A percentile compares a stretch with the other conserved stretches of the same genome.
Conservation (phyloP, 176 grass and related monocot species). For the Bromus sterilis region DNA sequence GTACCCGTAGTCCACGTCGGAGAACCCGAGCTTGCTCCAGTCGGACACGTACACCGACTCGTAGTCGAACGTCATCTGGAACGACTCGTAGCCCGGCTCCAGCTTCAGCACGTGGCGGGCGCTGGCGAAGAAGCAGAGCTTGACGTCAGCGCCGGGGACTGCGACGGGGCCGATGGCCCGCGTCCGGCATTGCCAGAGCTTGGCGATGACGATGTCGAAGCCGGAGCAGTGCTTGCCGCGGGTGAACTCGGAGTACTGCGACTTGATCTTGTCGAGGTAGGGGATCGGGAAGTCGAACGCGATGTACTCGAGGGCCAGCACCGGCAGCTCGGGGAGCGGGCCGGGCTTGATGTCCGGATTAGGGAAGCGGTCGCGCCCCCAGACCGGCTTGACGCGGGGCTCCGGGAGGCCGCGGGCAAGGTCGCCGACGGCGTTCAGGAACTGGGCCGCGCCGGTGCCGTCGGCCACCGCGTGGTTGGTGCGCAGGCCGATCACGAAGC, state of each 20-base stretch:
- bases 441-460: constrained; percentile 82
- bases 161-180: constrained; percentile 18
- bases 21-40: constrained; percentile 97
- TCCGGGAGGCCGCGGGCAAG: constrained; percentile 72
- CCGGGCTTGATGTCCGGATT: constrained; percentile 80
- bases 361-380: constrained; percentile 65
- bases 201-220: constrained; percentile 78
- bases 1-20: constrained; percentile 86
- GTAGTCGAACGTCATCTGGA: constrained; percentile 86
- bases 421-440: constrained; percentile 84
- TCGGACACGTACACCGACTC: constrained; percentile 93
- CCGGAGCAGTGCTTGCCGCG: constrained; percentile 68
- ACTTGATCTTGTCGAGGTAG: constrained; percentile 63
- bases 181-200: constrained; percentile 85
- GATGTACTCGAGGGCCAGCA: constrained; percentile 60
- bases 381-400: constrained; percentile 60
- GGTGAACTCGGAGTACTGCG: constrained; percentile 43
- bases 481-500: constrained; percentile 80
- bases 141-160: constrained; percentile 26
- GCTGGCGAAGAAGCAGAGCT: constrained; percentile 93
- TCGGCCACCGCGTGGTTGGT: constrained; percentile 91
- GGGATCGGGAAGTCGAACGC: constrained; percentile 55
- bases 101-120: constrained; percentile 68
- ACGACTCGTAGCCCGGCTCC: constrained; percentile 53
- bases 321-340: constrained; percentile 71